Conservation (phyloP, 106 monocot genomes). For the Dendrobium catenatum region DNA sequence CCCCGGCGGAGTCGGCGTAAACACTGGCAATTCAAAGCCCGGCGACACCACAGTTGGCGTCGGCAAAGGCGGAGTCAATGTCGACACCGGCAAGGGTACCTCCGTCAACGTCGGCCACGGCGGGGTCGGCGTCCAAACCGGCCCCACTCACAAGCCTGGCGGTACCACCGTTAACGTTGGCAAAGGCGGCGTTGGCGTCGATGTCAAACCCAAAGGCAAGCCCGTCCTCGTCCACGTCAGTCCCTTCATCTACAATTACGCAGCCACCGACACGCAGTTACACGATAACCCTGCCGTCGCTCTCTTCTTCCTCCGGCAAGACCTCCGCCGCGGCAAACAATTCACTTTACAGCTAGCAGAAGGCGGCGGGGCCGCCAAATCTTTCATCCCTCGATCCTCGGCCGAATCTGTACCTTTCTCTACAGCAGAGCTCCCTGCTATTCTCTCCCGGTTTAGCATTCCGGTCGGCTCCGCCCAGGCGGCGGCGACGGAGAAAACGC, state of each 20-base stretch:
- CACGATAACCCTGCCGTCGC: constrained; percentile 28
- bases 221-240: constrained; percentile 15
- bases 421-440: constrained; percentile 29
- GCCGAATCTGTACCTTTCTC: constrained; percentile 55
- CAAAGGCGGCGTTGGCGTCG: constrained; percentile 19
- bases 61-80: constrained; percentile 17
- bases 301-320: constrained; percentile 53
- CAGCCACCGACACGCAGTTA: constrained; percentile 23
- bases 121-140: constrained; percentile 22
- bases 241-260: constrained; percentile 32
- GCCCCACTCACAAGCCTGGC: constrained; percentile 10
- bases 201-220: constrained; percentile 23
- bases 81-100: constrained; percentile 12
- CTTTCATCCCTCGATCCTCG: constrained; percentile 23
- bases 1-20: constrained; percentile 25
- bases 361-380: not conserved
- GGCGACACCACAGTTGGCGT: constrained; percentile 25
- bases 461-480: constrained; percentile 26
- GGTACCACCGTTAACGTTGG: constrained; percentile 26
- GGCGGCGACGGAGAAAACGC: constrained; percentile 22
- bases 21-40: constrained; percentile 20
- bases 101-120: constrained; percentile 16
- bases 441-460: constrained; percentile 33
- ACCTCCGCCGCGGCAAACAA: constrained; percentile 27
- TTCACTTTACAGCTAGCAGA: constrained; percentile 39